Evolutionary conservation across 2,329 filamentous ascomycete genomes (phyloP).

Genomic region (Orbilia javanica): DNA sequence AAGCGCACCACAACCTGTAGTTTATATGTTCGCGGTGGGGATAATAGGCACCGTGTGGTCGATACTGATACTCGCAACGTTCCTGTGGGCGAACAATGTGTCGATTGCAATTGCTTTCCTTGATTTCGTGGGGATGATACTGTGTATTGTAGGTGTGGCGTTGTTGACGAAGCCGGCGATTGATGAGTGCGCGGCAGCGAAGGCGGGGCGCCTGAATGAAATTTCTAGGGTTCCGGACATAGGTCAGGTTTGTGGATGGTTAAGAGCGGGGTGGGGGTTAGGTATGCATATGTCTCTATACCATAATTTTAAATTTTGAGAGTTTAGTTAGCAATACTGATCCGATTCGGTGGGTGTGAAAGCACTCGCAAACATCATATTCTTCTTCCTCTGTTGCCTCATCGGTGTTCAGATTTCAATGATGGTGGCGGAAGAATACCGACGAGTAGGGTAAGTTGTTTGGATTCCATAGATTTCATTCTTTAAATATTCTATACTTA

Average conservation of each 20-base stretch:
- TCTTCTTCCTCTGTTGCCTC: constrained; percentile 48
- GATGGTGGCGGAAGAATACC: constrained; percentile 47
- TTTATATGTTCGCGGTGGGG: constrained; percentile 49
- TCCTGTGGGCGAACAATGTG: constrained; percentile 48
- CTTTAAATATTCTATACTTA: constrained; percentile 10
- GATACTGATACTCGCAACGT: constrained; percentile 45
- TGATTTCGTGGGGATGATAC: constrained; percentile 47
- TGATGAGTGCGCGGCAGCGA: constrained; percentile 50
- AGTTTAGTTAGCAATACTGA: constrained; percentile 26
- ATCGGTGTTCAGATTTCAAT: constrained; percentile 35
- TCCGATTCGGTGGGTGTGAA: not conserved
- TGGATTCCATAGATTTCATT: not conserved
- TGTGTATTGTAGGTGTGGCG: constrained; percentile 52
- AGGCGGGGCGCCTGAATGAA: constrained; percentile 30
- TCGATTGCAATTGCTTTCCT: constrained; percentile 46
- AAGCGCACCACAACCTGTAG: constrained; percentile 27
- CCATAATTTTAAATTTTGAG: not conserved
- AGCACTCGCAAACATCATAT: constrained; percentile 45
- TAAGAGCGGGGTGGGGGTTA: constrained; percentile 52
- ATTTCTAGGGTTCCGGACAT: constrained; percentile 21
- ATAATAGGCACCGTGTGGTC: constrained; percentile 55
- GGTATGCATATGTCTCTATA: constrained; percentile 11
- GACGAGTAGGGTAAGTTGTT: constrained; percentile 39
- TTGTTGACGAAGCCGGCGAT: constrained; percentile 48
- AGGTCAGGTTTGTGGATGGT: constrained; percentile 28